Evolutionary conservation across 1,139 yeast species (phyloP).

Genomic region (Torulaspora globosa): DNA sequence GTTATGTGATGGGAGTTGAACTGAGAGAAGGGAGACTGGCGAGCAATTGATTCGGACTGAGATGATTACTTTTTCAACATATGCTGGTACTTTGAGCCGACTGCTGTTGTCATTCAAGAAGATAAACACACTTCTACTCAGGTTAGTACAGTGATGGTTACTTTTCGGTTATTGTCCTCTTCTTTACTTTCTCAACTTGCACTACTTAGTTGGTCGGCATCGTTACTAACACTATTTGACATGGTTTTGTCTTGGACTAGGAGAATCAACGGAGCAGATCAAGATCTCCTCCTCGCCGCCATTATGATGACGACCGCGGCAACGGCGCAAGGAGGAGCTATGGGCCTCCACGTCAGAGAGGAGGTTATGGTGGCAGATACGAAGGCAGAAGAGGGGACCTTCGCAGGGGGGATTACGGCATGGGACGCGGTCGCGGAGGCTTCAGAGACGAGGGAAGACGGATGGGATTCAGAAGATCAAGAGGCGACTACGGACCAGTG

Average conservation of each 20-base stretch:
- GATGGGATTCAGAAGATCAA: slow-evolving; percentile 22
- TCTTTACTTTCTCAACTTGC: slow-evolving; percentile 5
- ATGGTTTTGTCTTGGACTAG: slow-evolving; percentile 1
- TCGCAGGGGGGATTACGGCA: slow-evolving; percentile 30
- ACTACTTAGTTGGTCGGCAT: not conserved
- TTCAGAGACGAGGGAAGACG: slow-evolving; percentile 13
- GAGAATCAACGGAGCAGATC: slow-evolving; percentile 28
- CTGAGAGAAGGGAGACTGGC: not conserved
- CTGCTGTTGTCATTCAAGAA: too few species aligned
- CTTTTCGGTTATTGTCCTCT: not conserved
- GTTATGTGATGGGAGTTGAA: not conserved
- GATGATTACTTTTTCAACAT: too few species aligned
- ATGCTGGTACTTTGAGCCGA: too few species aligned
- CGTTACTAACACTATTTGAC: slow-evolving; percentile 15
- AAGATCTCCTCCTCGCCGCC: slow-evolving; percentile 29
- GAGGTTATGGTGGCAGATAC: slow-evolving; percentile 29
- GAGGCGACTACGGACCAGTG: slow-evolving; percentile 29
- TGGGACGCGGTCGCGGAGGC: slow-evolving; percentile 35
- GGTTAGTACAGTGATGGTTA: too few species aligned
- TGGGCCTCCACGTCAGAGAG: slow-evolving; percentile 22
- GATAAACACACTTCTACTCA: too few species aligned
- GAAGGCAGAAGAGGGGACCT: slow-evolving; percentile 18
- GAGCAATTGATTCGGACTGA: not conserved
- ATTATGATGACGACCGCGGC: slow-evolving; percentile 17
- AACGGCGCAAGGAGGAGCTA: slow-evolving; percentile 12